Base-by-base conservation (phyloP, 2,329 filamentous ascomycete species). In the Microsporum ferrugineum region DNA sequence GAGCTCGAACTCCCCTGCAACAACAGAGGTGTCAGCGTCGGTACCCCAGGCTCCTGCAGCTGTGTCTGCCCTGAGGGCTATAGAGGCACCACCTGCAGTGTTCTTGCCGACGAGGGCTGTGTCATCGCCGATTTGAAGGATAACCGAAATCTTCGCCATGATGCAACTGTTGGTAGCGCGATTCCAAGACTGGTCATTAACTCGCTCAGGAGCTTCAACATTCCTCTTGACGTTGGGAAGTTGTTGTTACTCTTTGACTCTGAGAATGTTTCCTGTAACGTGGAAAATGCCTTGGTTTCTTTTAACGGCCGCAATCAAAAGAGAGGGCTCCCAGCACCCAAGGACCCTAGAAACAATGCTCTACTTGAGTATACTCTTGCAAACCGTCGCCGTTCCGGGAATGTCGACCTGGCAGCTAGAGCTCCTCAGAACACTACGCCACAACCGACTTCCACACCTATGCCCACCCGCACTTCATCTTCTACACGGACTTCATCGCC, bases 11-110 rank as follows among this genome's bases (percentile, higher is more conserved):
- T 87, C 12, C 80, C 78, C 0, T 96, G 92, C 69, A 76, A 82
- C 59, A 96, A 97, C 65, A 90, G 89, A 7, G 92, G 92, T 33
- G 85, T 86, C 17, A 91, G 86, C 60, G 82, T 92, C 14, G 74
- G 90, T 23, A 83, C 81, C 14, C 78, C 83, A 61, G 82, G 83
- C 2, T 77, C 81, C 23, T 97, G 92, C 75, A 87, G 86, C 10
- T 99, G 92, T 71, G 84, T 96, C 49, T 99, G 92, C 73, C 84
- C 87, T 27, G 91, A 94, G 68, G 90, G 91, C 1, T 97, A 92
- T 71, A 91, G 88, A 0, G 86, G 86, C 27, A 75, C 75, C 1
- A 79, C 76, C 14, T 89, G 86, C 69, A 78, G 74, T 1, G 75
- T 73, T 3, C 65, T 74, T 12, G 73, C 77, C 12, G 80, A 80